Evolutionary conservation across 1,284 basidiomycete species (phyloP), one percentile per base, ranked within the genome.

Genomic region (Ganoderma meredithae): DNA sequence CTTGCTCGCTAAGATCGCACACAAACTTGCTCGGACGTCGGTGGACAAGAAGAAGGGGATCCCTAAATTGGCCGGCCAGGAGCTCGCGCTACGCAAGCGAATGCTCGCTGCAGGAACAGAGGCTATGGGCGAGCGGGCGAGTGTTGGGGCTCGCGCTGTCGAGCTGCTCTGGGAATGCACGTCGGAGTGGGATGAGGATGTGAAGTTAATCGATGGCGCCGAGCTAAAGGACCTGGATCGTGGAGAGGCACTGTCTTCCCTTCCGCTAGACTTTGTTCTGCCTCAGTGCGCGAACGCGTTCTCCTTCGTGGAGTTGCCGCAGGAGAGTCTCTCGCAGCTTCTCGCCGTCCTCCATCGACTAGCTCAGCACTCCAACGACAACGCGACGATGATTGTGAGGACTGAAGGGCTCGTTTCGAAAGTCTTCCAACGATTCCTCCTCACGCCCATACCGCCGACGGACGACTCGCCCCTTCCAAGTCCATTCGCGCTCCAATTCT

Each of bases 141-240:
- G 86, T 66, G 82, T 93, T 10, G 91, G 90, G 4, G 85, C 85
- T 3, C 83, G 83, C 17, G 92, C 91, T 0, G 82, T 93, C 7
- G 90, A 93, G 62, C 83, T 92, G 5, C 79, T 92, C 25, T 93
- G 91, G 91, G 86, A 87, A 69, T 90, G 88, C 66, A 76, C 91
- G 33, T 90, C 91, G 1, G 85, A 81, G 15, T 91, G 89, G 89
- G 83, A 89, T 53, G 80, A 81, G 19, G 71, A 81, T 1, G 58
- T 79, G 6, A 66, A 77, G 19, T 76, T 78, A n/a, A 60, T 88
- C 15, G 85, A 86, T 52, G 85, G 82, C 7, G 81, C 88, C 12
- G 89, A 91, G 73, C 74, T 89, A 61, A 79, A 82, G 70, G 44
- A 70, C 59, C 77, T 82, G 4, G 69, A 69, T 25, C 44, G 64